Percentiles rank a stretch among this genome's conserved stretches.
Conservation (phyloP, 148 eudicot genomes). For the Amaranthus palmeri region DNA sequence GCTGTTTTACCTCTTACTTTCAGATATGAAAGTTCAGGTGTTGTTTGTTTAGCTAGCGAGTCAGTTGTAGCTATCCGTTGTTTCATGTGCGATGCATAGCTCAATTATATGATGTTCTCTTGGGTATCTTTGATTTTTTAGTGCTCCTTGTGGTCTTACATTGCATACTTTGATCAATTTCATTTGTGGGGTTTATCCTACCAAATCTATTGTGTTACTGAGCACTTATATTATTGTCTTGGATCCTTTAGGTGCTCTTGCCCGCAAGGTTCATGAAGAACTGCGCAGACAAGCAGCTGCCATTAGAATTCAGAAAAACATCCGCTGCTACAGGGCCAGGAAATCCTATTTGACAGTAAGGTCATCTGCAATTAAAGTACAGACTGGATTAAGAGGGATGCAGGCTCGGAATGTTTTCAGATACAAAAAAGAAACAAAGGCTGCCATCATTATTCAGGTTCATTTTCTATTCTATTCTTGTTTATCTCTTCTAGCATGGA, state of each 20-base stretch:
- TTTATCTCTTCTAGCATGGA: slow-evolving; percentile 5
- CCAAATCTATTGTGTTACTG: neutral
- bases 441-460: slow-evolving; percentile 84
- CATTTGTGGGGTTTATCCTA: neutral
- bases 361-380: slow-evolving; percentile 57
- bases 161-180: neutral
- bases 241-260: slow-evolving; percentile 49
- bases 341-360: slow-evolving; percentile 46
- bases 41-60: neutral
- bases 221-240: slow-evolving; percentile 5
- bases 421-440: slow-evolving; percentile 74
- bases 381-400: slow-evolving; percentile 93
- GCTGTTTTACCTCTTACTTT: neutral
- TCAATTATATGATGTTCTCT: neutral
- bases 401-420: slow-evolving; percentile 82
- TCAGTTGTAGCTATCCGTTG: neutral
- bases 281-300: slow-evolving; percentile 81
- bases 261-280: slow-evolving; percentile 71
- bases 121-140: neutral
- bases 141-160: neutral
- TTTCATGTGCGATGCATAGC: neutral
- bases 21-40: neutral
- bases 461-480: slow-evolving; percentile 9
- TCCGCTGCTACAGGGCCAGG: slow-evolving; percentile 52
- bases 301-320: slow-evolving; percentile 77